Evolutionary conservation across 164 flowering plant genomes (phyloP).

Genomic region (Pachysandra terminalis): DNA sequence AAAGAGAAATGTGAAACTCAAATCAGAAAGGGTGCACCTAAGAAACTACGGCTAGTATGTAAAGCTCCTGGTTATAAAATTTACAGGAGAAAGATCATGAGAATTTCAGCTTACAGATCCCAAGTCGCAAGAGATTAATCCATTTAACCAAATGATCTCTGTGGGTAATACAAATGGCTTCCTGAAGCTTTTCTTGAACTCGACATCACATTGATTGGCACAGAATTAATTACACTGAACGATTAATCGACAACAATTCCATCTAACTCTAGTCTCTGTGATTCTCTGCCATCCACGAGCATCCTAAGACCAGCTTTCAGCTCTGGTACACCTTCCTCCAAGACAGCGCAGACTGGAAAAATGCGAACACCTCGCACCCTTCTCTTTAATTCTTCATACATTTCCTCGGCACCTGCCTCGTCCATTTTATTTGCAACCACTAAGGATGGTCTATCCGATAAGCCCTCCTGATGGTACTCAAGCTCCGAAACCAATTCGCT

Average conservation of each 20-base stretch:
- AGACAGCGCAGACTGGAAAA: constrained; percentile 81
- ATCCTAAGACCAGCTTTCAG: constrained; percentile 66
- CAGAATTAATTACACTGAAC: not conserved
- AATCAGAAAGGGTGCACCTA: too few species aligned
- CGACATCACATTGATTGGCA: not conserved
- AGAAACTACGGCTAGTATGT: not conserved
- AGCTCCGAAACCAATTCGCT: constrained; percentile 75
- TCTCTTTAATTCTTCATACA: constrained; percentile 62
- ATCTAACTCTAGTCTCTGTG: constrained; percentile 40
- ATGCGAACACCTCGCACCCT: constrained; percentile 74
- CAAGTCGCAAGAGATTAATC: not conserved
- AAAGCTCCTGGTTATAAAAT: not conserved
- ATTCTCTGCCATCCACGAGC: constrained; percentile 60
- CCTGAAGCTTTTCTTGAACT: too few species aligned
- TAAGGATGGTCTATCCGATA: constrained; percentile 72
- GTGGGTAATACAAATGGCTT: too few species aligned
- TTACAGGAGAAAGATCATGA: not conserved
- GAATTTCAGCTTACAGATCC: not conserved
- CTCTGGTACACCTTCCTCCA: constrained; percentile 81
- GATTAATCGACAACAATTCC: constrained; percentile 36
- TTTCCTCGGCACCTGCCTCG: constrained; percentile 68
- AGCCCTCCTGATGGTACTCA: constrained; percentile 67
- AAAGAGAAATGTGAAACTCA: too few species aligned
- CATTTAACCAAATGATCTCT: too few species aligned
- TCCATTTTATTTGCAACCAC: constrained; percentile 90